Evolutionary conservation across 768 basidiomycete species (phyloP), one percentile per base, ranked within the genome.

Genomic region (Collybiopsis luxurians): DNA sequence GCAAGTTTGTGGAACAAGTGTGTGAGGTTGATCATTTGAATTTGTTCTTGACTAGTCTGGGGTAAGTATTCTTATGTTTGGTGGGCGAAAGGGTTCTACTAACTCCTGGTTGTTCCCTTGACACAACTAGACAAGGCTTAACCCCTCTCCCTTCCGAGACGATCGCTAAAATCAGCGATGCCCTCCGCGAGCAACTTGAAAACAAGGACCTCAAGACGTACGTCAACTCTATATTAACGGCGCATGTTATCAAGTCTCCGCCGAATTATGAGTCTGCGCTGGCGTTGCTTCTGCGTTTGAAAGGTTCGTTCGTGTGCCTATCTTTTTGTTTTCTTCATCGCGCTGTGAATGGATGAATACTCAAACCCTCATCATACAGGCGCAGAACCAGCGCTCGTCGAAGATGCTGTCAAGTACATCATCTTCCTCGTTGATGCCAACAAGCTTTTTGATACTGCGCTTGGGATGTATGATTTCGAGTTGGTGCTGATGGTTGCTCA

Each of bases 391-490:
- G 79, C 84, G 26, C 70, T 94, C 2, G 92, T 97, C 13, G 95
- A 99, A 66, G 95, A 98, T 57, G 97, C 97, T 5, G 90, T 98
- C 64, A 98, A 95, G 67, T 99, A 98, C 66, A 89, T 98, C 68
- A 98, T 98, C 69, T 99, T 98, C 79, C 82, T 99, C 30, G 92
- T 94, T 19, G 93, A 98, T 62, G 94, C 94, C 0, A 85, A 98
- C 64, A 79, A 79, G 44, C 79, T 99, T 3, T 98, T 96, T 73
- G 87, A 98, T 68, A 90, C 91, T 11, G 97, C 97, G 1, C 80
- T 99, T 30, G 97, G 97, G 19, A 98, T 98, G 95, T 99, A 99
- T 66, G 95, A 99, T 71, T 98, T 98, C 74, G 87, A 91, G 27
- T 76, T 99, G 17, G 96, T 98, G 6, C 76, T 98, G 23, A 88